These are phyloP conservation scores for Melocanna baccifera DNA, from an alignment of 176 grass and related monocot genomes.

Conservation along the genomic window DNA sequence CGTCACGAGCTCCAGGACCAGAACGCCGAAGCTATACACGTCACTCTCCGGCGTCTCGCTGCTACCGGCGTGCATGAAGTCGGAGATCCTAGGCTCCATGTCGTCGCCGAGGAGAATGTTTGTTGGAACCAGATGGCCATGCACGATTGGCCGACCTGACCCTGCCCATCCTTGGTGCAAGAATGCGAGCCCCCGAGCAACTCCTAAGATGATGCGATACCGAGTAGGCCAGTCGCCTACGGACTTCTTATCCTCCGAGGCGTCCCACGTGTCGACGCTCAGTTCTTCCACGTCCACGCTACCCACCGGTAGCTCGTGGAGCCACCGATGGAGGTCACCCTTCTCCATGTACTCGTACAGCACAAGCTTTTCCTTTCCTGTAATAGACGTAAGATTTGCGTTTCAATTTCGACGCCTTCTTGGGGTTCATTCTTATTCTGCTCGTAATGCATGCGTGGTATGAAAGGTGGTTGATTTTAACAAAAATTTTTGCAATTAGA, in stretches of 20 bases:
- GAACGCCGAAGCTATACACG: conserved; percentile 64
- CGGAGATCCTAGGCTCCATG: conserved; percentile 64
- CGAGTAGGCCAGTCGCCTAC: conserved; percentile 53
- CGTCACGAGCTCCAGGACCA: conserved; percentile 64
- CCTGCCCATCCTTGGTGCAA: conserved; percentile 79
- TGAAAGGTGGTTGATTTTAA: not conserved
- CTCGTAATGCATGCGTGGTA: not conserved
- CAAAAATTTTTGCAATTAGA: not conserved
- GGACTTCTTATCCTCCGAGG: not conserved
- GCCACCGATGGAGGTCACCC: conserved; percentile 83
- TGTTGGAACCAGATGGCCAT: conserved; percentile 56
- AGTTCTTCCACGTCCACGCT: conserved; percentile 57
- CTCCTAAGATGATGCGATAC: conserved; percentile 55
- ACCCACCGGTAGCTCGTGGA: conserved; percentile 67
- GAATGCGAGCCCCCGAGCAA: conserved; percentile 74
- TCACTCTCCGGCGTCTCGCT: conserved; percentile 42
- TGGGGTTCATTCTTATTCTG: not conserved
- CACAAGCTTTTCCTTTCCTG: conserved; percentile 63
- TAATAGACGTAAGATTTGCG: not conserved
- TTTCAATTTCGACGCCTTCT: not conserved
- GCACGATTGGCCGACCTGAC: conserved; percentile 42
- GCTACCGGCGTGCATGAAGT: conserved; percentile 2
- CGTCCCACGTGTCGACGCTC: conserved; percentile 45
- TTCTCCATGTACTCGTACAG: conserved; percentile 86
- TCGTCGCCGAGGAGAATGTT: conserved; percentile 77